Evolutionary conservation across 352 stramenopile species (phyloP).

Genomic region (Phytophthora quininea): DNA sequence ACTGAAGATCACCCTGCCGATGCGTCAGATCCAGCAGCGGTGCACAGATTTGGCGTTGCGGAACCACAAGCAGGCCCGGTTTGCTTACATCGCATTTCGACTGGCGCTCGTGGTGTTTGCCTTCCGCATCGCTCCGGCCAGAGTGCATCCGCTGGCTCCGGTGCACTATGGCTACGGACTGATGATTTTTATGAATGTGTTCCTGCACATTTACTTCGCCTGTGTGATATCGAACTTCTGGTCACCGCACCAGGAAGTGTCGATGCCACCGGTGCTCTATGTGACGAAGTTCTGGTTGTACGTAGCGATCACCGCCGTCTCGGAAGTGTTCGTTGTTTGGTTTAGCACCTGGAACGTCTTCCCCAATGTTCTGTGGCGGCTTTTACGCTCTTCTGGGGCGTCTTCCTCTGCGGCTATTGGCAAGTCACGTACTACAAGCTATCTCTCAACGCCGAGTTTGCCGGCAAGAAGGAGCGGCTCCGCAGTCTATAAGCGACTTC

Average conservation of each 20-base stretch:
- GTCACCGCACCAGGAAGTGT: slow-evolving; percentile 50
- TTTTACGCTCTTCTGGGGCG: slow-evolving; percentile 62
- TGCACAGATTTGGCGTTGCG: slow-evolving; percentile 66
- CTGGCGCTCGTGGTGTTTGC: slow-evolving; percentile 62
- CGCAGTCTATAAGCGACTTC: slow-evolving; percentile 59
- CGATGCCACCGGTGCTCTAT: slow-evolving; percentile 77
- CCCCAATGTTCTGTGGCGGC: slow-evolving; percentile 74
- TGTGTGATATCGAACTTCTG: slow-evolving; percentile 87
- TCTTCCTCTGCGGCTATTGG: slow-evolving; percentile 64
- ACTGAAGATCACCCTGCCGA: slow-evolving; percentile 69
- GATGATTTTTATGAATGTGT: slow-evolving; percentile 82
- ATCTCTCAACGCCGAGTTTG: slow-evolving; percentile 71
- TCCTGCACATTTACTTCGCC: slow-evolving; percentile 76
- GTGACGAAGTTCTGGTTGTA: slow-evolving; percentile 76
- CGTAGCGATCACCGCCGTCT: slow-evolving; percentile 44
- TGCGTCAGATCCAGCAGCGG: slow-evolving; percentile 60
- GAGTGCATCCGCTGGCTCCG: slow-evolving; percentile 73
- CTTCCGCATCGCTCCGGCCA: slow-evolving; percentile 58
- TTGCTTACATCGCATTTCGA: slow-evolving; percentile 62
- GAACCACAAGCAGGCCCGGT: slow-evolving; percentile 51
- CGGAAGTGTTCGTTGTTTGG: slow-evolving; percentile 79
- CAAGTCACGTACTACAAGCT: slow-evolving; percentile 79
- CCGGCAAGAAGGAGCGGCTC: slow-evolving; percentile 80
- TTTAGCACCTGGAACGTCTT: slow-evolving; percentile 84
- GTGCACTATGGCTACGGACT: slow-evolving; percentile 79